Conservation (phyloP, 2,329 filamentous ascomycete genomes). For the Beauveria bassiana region DNA sequence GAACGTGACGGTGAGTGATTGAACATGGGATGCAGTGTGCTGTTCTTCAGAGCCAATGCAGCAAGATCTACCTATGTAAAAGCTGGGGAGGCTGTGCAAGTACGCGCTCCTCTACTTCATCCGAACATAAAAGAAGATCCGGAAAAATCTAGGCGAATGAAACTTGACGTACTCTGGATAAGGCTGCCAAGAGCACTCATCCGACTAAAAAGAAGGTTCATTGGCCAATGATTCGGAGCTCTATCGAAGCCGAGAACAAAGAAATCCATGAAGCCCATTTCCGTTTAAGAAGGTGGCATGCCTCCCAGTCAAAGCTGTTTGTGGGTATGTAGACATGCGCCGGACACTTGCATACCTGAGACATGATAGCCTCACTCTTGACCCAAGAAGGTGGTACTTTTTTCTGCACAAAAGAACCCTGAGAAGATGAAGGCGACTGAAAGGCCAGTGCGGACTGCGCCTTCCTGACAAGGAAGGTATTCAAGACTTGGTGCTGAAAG, state of each 20-base stretch:
- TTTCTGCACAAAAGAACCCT: neutral
- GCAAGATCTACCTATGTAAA: too few species aligned
- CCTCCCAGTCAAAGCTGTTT: neutral
- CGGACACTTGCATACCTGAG: neutral
- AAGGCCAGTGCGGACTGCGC: neutral
- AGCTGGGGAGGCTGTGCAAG: too few species aligned
- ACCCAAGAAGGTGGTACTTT: neutral
- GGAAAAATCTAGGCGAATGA: neutral
- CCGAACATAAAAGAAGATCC: neutral
- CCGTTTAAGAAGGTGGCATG: conserved; percentile 8
- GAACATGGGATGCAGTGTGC: too few species aligned
- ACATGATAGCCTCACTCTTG: neutral
- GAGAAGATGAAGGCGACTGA: neutral
- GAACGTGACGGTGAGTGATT: too few species aligned
- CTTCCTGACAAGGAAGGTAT: conserved; percentile 8
- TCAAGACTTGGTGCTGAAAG: neutral
- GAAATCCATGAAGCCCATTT: neutral
- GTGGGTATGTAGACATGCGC: neutral
- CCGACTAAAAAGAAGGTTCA: neutral
- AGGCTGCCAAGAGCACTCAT: neutral
- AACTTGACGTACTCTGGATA: neutral
- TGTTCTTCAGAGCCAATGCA: too few species aligned
- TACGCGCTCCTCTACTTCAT: neutral
- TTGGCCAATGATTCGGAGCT: neutral
- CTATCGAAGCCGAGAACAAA: neutral